Conservation (phyloP, 352 stramenopile genomes). For the Peronospora destructor region DNA sequence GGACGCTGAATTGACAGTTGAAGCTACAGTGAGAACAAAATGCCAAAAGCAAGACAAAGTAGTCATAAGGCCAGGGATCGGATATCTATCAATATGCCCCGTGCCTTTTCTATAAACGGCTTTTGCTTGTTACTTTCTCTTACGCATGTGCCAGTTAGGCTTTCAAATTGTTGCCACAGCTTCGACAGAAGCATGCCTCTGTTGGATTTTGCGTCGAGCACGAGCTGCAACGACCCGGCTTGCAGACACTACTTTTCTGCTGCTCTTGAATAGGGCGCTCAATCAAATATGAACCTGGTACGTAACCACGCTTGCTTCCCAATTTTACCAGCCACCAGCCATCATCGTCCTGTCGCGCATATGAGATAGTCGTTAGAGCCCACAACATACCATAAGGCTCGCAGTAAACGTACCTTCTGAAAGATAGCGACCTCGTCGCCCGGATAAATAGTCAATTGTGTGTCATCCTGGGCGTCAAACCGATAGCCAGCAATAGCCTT, state of each 20-base stretch:
- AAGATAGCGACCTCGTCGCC: conserved; percentile 72
- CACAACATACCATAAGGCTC: not conserved
- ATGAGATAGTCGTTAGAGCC: conserved; percentile 5
- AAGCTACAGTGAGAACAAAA: no score
- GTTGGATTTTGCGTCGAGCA: conserved; percentile 70
- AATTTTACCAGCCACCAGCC: conserved; percentile 80
- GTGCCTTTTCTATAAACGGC: conserved; percentile 28
- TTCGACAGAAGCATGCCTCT: conserved; percentile 72
- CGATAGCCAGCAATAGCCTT: conserved; percentile 65
- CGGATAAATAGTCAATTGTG: conserved; percentile 75
- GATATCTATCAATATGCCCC: conserved; percentile 13
- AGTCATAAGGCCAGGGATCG: conserved; percentile 21
- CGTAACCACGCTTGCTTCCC: conserved; percentile 61
- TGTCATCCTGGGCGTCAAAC: conserved; percentile 72
- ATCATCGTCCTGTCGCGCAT: conserved; percentile 51
- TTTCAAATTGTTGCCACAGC: conserved; percentile 68
- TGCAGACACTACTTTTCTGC: conserved; percentile 29
- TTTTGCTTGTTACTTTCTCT: conserved; percentile 20
- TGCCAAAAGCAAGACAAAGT: no score
- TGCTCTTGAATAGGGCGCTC: conserved; percentile 48
- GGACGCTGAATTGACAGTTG: conserved; percentile 26
- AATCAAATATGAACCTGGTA: conserved; percentile 78
- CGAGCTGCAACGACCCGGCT: conserved; percentile 55
- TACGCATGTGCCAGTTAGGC: conserved; percentile 26
- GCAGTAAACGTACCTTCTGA: conserved; percentile 43